These are phyloP conservation scores for Cardiospermum halicacabum DNA, from an alignment of 345 rosid genomes.

Conservation along the genomic window DNA sequence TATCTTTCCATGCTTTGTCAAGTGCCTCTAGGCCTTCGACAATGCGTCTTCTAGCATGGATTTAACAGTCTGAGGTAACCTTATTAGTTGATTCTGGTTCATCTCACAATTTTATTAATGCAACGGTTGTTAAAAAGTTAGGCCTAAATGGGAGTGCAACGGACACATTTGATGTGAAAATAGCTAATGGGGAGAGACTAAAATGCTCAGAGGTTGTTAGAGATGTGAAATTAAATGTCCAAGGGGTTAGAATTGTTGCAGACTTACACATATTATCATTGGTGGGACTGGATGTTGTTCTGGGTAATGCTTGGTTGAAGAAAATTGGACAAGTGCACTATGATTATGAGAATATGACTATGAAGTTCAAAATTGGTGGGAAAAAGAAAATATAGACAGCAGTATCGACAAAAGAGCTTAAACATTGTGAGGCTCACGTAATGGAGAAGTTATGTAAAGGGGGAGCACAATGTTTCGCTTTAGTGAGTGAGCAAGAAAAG, in stretches of 20 bases:
- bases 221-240: background rate
- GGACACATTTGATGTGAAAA: background rate
- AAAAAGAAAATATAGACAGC: background rate
- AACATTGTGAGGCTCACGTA: background rate
- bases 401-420: background rate
- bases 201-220: background rate
- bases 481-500: background rate
- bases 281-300: no score
- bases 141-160: background rate
- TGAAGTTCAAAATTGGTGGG: background rate
- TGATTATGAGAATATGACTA: background rate
- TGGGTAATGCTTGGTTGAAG: no score
- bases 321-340: background rate
- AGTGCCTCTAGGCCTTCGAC: no score
- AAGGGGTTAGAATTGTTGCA: no score
- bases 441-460: background rate
- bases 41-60: background rate
- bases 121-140: background rate
- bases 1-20: no score
- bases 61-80: background rate
- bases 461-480: background rate
- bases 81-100: background rate
- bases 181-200: background rate
- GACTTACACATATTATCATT: no score
- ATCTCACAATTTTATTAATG: background rate